Base-by-base conservation (phyloP, 768 basidiomycete genomes). In the Hericium coralloides region DNA sequence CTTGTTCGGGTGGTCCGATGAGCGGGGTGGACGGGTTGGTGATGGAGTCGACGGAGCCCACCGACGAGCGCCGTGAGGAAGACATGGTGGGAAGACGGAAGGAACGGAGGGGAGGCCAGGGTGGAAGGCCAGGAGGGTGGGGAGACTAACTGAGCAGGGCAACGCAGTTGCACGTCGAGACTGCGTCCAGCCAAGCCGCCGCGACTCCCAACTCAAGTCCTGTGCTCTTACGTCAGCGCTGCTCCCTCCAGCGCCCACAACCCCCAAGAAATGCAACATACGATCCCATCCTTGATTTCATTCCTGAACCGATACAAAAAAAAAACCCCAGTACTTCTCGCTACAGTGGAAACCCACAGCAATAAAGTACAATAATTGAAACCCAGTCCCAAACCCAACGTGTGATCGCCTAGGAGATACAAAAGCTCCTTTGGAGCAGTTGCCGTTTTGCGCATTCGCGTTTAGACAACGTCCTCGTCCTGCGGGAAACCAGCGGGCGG, bases 1-100 rank as follows among this genome's bases (percentile, higher is more conserved):
- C 22, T 3, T 77, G 75, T 59, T 69, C 70, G 55, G 68, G 63
- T 26, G 18, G 17, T 18, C 31, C 20, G 36, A 54, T 8, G 20
- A 54, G 39, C 10, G 53, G 53, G 12, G 53, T 25, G 6, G 53
- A n/a, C 12, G 38, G 38, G n/a, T 20, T 25, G 12, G 41, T 31
- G 38, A 15, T 20, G n/a, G 53, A 54, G 14, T 38, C 22, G 38
- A 41, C 9, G 4, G 53, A 54, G 41, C 53, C 43, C 20, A 31
- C 38, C 17, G 53, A 54, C 17, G 53, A 54, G 41, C 41, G 53
- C 53, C 53, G 39, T n/a, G 22, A 17, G 14, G 17, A 26, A 45
- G 53, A 45, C 53, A 54, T 54, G 53, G 31, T 39, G 38, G 53
- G 22, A 54, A 31, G 20, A 45, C 18, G 23, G 41, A 45, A 20